Evolutionary conservation across 768 basidiomycete genomes (phyloP), one percentile per base, ranked within the genome.

Genomic region (Mycena filopes): DNA sequence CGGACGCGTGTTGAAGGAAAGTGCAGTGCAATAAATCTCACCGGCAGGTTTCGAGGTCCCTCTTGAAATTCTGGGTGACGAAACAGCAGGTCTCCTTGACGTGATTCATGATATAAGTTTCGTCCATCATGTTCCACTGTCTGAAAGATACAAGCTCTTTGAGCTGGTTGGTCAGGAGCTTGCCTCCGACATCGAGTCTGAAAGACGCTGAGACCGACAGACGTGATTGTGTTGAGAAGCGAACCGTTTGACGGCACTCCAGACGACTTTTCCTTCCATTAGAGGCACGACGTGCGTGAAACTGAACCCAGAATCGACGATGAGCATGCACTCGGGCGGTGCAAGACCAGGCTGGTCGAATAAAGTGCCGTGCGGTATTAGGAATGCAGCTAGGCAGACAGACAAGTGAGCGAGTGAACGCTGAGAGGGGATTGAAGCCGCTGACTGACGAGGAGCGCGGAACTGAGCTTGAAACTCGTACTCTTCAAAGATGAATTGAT

Each of bases 111-210:
- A 98, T 92, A 76, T 91, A 88, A 3, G 95, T 96, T 76, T 98
- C 92, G 72, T 98, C 95, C 90, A 96, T 96, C 93, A 98, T 95
- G 76, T 98, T 94, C 93, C 94, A 98, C 74, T 98, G 96, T 46
- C 97, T 89, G 76, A 93, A 98, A 15, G 95, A 97, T 7, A 96
- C 87, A 47, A 96, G 84, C 73, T 96, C 94, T 74, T 98, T 98
- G 25, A 99, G 85, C 55, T 97, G 93, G 78, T 99, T 98, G 26
- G 96, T 98, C 61, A 99, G 77, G 12, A 99, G 84, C 79, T 99
- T 98, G 49, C 96, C 97, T 55, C 97, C 96, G 20, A 98, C 90
- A 73, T 98, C 95, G 76, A 99, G 88, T 73, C 96, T 97, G 76
- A 42, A 42, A 9, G n/a, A 18, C 21, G 38, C 11, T 42, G 40